phyloP scores from a whole-genome alignment of 148 eudicot genomes.

The Camellia lanceoleosa region DNA sequence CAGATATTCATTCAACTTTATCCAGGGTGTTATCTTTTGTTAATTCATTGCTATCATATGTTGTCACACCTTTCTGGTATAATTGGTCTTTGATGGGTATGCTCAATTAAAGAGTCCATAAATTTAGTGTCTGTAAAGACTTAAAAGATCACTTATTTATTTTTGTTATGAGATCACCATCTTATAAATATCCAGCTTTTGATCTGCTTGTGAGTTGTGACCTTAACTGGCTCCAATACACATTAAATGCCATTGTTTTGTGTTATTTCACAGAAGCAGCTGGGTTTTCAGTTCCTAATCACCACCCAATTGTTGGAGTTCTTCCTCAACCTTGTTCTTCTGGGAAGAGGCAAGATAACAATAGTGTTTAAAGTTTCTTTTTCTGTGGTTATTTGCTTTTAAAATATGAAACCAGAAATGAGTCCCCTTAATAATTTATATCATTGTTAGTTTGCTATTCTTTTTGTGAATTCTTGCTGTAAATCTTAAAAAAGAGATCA shows the following conservation, averaged over 20 bases:
- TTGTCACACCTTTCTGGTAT: background rate
- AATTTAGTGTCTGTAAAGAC: background rate
- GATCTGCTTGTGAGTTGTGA: background rate
- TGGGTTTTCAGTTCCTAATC: constrained; percentile 35
- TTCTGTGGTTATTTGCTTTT: constrained; percentile 3
- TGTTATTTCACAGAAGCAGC: constrained; percentile 44
- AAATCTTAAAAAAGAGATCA: background rate
- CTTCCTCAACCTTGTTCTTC: constrained; percentile 64
- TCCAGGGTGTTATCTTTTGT: background rate
- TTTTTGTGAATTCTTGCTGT: background rate
- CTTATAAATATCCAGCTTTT: background rate
- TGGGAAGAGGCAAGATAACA: constrained; percentile 64
- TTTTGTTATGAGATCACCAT: constrained; percentile 6
- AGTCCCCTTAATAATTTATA: background rate
- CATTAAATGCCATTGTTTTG: background rate
- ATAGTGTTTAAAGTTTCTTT: background rate
- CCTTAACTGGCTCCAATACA: constrained; percentile 4
- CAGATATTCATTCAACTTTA: background rate
- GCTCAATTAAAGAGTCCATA: background rate
- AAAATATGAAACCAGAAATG: background rate
- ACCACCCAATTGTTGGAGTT: constrained; percentile 61
- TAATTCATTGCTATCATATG: background rate
- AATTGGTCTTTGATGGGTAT: background rate
- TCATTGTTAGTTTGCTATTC: background rate
- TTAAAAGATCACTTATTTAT: background rate